Conservation (phyloP, 108 stramenopile species). For the Epithemia pelagica region DNA sequence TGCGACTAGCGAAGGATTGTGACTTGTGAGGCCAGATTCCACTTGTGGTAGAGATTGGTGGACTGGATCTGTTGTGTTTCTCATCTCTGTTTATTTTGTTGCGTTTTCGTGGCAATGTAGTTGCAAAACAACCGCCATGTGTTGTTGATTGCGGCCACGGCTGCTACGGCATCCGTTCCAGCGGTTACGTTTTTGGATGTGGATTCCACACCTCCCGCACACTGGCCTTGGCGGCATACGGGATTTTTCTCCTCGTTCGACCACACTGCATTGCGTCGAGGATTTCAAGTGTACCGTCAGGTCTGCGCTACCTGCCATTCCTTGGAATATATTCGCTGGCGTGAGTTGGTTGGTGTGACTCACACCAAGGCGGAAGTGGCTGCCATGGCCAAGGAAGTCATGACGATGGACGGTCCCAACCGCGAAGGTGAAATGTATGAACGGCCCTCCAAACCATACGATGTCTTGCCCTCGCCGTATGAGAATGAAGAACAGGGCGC, state of each 20-base stretch:
- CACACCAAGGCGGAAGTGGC: conserved; percentile 91
- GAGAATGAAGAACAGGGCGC: conserved; percentile 93
- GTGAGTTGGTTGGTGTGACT: conserved; percentile 95
- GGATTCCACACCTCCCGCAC: conserved; percentile 63
- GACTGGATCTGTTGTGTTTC: background rate
- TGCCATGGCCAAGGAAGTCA: conserved; percentile 87
- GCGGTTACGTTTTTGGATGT: conserved; percentile 42
- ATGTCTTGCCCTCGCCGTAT: conserved; percentile 90
- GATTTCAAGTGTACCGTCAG: conserved; percentile 99
- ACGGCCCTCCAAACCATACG: conserved; percentile 95
- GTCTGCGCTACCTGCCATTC: conserved; percentile 97
- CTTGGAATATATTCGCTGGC: conserved; percentile 91
- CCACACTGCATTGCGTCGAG: conserved; percentile 90
- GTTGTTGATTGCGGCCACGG: conserved; percentile 22
- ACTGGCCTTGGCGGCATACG: conserved; percentile 71
- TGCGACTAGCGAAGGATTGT: no score
- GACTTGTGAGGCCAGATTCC: no score
- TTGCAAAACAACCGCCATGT: conserved; percentile 10
- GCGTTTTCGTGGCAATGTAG: background rate
- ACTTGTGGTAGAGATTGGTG: no score
- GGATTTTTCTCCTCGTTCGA: conserved; percentile 82
- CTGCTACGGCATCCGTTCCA: conserved; percentile 13
- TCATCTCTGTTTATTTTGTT: background rate
- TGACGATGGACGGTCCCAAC: conserved; percentile 96
- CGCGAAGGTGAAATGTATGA: conserved; percentile 99